Percentiles rank a stretch among this genome's conserved stretches.
phyloP scores from a whole-genome alignment of 257 asterid species.

The Penstemon davidsonii region DNA sequence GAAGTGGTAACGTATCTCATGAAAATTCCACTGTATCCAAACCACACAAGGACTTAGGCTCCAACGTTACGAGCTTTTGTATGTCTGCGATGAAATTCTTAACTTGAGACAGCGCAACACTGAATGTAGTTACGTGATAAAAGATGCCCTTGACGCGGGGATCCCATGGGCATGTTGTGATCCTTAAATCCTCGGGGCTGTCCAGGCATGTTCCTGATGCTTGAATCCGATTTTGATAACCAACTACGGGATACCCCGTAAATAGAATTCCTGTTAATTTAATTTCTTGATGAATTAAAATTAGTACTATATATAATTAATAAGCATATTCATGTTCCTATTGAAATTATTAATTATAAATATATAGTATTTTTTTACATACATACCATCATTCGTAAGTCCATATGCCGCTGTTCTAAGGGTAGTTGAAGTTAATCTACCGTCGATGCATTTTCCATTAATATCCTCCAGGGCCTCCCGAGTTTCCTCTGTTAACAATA shows the following conservation, averaged over 20 bases:
- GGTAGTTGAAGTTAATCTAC: conserved; percentile 32
- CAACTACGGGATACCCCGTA: conserved; percentile 53
- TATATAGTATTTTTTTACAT: no score
- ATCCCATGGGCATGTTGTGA: conserved; percentile 61
- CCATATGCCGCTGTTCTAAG: conserved; percentile 38
- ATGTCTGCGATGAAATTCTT: conserved; percentile 50
- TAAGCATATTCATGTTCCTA: no score
- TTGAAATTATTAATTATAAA: no score
- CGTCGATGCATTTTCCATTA: conserved; percentile 53
- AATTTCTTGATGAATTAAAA: no score
- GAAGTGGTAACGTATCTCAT: conserved; percentile 59
- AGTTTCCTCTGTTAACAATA: conserved; percentile 57
- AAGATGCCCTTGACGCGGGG: conserved; percentile 52
- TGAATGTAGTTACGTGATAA: conserved; percentile 56
- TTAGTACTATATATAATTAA: neutral
- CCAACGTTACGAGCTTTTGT: conserved; percentile 38
- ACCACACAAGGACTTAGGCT: conserved; percentile 53
- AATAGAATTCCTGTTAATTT: conserved; percentile 33
- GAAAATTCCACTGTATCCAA: conserved; percentile 58
- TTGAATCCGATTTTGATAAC: conserved; percentile 56
- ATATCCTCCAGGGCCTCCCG: conserved; percentile 47
- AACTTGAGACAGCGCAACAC: conserved; percentile 41
- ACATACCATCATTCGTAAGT: conserved; percentile 47
- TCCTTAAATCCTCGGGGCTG: conserved; percentile 34
- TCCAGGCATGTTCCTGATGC: conserved; percentile 66